These are phyloP conservation scores for Talaromyces islandicus DNA, from an alignment of 2,329 filamentous ascomycete genomes.

Conservation along the genomic window DNA sequence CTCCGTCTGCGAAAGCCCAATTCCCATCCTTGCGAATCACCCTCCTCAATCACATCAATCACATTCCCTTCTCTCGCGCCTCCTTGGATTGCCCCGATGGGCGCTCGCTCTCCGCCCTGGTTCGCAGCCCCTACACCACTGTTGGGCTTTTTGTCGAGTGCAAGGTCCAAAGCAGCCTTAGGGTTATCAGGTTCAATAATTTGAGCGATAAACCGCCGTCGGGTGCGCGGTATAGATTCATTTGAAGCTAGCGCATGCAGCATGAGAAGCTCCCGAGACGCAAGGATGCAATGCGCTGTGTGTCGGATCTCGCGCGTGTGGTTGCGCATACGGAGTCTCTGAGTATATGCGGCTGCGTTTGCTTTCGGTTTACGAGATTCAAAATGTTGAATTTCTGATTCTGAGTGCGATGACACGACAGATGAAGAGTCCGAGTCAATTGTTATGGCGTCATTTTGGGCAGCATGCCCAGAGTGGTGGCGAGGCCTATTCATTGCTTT, in stretches of 20 bases:
- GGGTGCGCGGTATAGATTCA: constrained; percentile 34
- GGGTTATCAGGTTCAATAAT: constrained; percentile 26
- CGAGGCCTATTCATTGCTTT: not conserved
- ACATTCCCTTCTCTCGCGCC: not conserved
- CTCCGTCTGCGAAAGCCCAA: not conserved
- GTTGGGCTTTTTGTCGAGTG: not conserved
- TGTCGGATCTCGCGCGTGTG: constrained; percentile 27
- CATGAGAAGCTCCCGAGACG: constrained; percentile 34
- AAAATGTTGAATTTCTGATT: not conserved
- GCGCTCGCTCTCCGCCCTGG: not conserved
- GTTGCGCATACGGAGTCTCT: not conserved
- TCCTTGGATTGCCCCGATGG: not conserved
- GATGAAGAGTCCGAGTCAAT: not conserved
- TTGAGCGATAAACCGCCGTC: constrained; percentile 30
- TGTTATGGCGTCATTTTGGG: not conserved
- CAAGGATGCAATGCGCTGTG: constrained; percentile 31
- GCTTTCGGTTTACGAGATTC: not conserved
- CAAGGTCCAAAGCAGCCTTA: not conserved
- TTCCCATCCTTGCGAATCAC: constrained; percentile 4
- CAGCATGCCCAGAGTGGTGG: not conserved
- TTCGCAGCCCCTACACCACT: not conserved
- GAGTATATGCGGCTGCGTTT: not conserved
- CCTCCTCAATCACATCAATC: constrained; percentile 4
- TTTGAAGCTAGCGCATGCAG: constrained; percentile 30
- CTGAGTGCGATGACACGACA: not conserved